These are phyloP conservation scores for Chrysanthemum makinoi DNA, from an alignment of 129 eudicot genomes.

Conservation along the genomic window DNA sequence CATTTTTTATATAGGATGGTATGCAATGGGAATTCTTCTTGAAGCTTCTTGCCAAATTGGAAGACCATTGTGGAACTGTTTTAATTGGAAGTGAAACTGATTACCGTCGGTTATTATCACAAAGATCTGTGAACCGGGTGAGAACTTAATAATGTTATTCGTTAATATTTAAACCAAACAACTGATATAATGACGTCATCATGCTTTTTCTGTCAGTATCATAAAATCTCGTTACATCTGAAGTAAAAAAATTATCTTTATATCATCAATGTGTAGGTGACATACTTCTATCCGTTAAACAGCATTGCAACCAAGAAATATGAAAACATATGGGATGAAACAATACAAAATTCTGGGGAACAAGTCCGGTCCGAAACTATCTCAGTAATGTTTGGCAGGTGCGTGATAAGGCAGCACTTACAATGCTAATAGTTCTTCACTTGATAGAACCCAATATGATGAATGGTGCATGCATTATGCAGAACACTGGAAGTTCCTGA, in stretches of 20 bases:
- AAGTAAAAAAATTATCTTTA: background rate
- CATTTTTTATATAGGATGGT: conserved; percentile 67
- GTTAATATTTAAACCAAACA: background rate
- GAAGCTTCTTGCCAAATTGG: conserved; percentile 64
- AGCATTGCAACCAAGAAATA: conserved; percentile 43
- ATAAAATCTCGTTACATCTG: background rate
- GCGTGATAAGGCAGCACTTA: conserved; percentile 21
- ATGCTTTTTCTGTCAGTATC: background rate
- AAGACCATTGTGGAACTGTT: conserved; percentile 76
- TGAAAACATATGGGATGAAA: conserved; percentile 61
- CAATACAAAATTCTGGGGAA: conserved; percentile 47
- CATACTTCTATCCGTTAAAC: conserved; percentile 72
- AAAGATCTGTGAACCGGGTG: conserved; percentile 75
- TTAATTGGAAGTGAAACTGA: conserved; percentile 92
- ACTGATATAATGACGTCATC: background rate
- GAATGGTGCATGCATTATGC: conserved; percentile 24
- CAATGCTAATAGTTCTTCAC: conserved; percentile 12
- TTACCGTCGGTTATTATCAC: conserved; percentile 77
- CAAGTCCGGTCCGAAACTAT: conserved; percentile 50
- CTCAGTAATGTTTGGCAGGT: conserved; percentile 99
- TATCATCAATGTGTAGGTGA: conserved; percentile 48
- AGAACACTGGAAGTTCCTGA: conserved; percentile 82
- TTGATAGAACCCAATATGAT: conserved; percentile 8
- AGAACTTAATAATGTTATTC: conserved; percentile 19
- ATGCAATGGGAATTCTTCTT: conserved; percentile 92